These are phyloP conservation scores for Benincasa hispida DNA, from an alignment of 306 rosid genomes.

Conservation along the genomic window DNA sequence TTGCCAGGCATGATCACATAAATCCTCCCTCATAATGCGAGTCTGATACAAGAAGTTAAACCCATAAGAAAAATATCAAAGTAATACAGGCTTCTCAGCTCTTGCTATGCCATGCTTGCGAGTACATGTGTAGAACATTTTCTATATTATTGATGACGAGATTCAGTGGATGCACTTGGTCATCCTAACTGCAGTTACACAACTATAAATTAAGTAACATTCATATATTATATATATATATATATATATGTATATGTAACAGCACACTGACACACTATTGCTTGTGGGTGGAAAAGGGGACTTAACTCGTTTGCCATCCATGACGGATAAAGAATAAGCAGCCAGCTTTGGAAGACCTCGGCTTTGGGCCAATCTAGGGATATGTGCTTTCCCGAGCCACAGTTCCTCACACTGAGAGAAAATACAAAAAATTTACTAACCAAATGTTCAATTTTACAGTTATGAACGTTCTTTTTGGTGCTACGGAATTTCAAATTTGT, in stretches of 20 bases:
- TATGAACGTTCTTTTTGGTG: background rate
- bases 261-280: background rate
- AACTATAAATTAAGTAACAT: background rate
- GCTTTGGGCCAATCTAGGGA: slow-evolving; percentile 20
- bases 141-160: background rate
- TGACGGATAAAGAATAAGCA: slow-evolving; percentile 24
- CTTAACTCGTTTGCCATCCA: slow-evolving; percentile 35
- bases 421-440: background rate
- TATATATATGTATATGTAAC: no score
- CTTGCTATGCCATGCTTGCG: background rate
- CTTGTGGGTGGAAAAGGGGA: background rate
- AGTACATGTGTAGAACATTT: background rate
- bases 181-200: background rate
- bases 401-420: slow-evolving; percentile 23
- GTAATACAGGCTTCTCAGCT: background rate
- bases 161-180: background rate
- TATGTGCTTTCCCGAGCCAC: slow-evolving; percentile 42
- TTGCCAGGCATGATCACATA: slow-evolving; percentile 37
- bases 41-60: slow-evolving; percentile 12
- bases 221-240: background rate
- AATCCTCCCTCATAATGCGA: slow-evolving; percentile 31
- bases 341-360: slow-evolving; percentile 26
- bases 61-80: slow-evolving; percentile 1
- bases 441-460: background rate
- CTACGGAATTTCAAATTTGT: background rate